These are phyloP conservation scores for Limnomonas spitsbergensis DNA, from an alignment of 139 green algal species.

Conservation along the genomic window DNA sequence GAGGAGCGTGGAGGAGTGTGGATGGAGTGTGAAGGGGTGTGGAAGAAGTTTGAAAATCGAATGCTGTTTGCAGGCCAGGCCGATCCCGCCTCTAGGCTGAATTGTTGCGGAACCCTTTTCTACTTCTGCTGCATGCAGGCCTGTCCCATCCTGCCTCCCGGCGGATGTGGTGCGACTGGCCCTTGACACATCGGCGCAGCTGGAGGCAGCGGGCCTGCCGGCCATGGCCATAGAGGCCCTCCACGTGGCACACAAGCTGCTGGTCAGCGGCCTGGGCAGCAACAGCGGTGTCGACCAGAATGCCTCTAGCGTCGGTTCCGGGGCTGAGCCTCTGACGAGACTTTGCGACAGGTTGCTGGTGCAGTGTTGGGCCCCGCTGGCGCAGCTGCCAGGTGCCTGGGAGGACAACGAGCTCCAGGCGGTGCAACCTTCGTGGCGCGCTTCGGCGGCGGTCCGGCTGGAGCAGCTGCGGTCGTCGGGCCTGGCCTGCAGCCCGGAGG, in stretches of 20 bases:
- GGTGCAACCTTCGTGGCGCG: too few relatives aligned
- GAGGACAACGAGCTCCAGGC: neutral
- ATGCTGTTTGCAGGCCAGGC: too few relatives aligned
- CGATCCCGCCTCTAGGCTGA: too few relatives aligned
- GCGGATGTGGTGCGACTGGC: neutral
- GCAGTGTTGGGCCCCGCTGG: neutral
- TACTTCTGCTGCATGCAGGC: too few relatives aligned
- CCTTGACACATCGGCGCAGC: neutral
- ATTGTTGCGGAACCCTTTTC: too few relatives aligned
- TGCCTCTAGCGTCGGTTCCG: too few relatives aligned
- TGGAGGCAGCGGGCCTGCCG: constrained; percentile 1
- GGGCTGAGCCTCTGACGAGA: too few relatives aligned
- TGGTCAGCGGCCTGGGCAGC: too few relatives aligned
- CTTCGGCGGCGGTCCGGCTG: neutral
- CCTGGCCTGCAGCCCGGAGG: neutral
- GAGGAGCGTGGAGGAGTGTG: too few relatives aligned
- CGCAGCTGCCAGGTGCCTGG: neutral
- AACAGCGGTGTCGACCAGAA: too few relatives aligned
- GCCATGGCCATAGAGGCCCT: neutral
- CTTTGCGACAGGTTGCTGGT: neutral
- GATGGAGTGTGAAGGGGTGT: too few relatives aligned
- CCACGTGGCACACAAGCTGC: neutral
- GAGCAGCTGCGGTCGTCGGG: neutral
- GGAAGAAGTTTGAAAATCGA: too few relatives aligned
- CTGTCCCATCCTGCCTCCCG: neutral